phyloP scores from a whole-genome alignment of 2,329 filamentous ascomycete genomes.

The Claviceps capensis region DNA sequence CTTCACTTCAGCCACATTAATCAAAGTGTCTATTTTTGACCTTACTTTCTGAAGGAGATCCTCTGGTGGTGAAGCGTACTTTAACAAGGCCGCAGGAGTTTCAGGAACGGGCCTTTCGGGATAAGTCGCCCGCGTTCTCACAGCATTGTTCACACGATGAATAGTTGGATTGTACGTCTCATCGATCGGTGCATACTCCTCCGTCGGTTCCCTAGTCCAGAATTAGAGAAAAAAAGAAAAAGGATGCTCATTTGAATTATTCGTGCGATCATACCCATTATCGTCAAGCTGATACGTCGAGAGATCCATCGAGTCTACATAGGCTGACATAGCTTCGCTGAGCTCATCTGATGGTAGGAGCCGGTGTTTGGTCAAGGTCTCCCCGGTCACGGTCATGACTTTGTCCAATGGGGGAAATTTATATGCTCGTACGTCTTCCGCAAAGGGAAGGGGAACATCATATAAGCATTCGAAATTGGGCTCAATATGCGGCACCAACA shows the following conservation, averaged over 20 bases:
- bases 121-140: slow-evolving; percentile 69
- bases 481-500: slow-evolving; percentile 72
- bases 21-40: slow-evolving; percentile 47
- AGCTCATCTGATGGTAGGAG: slow-evolving; percentile 67
- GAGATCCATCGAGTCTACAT: slow-evolving; percentile 87
- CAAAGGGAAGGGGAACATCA: slow-evolving; percentile 82
- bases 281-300: slow-evolving; percentile 58
- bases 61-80: slow-evolving; percentile 59
- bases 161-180: slow-evolving; percentile 74
- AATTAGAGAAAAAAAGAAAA: slow-evolving; percentile 1
- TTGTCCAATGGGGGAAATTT: slow-evolving; percentile 82
- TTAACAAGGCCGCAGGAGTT: slow-evolving; percentile 49
- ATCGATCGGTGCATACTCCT: slow-evolving; percentile 70
- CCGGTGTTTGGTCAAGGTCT: slow-evolving; percentile 65
- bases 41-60: slow-evolving; percentile 47
- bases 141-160: slow-evolving; percentile 79
- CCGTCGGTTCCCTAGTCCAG: slow-evolving; percentile 29
- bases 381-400: slow-evolving; percentile 76
- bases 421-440: slow-evolving; percentile 83
- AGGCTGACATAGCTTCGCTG: slow-evolving; percentile 71
- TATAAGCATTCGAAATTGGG: slow-evolving; percentile 71
- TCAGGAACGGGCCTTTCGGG: slow-evolving; percentile 50
- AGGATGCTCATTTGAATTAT: too few relatives aligned
- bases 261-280: slow-evolving; percentile 42
- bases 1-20: slow-evolving; percentile 64